Evolutionary conservation across 169 alveolate genomes (phyloP), one percentile per base, ranked within the genome.

Genomic region (Plasmodium cynomolgi): DNA sequence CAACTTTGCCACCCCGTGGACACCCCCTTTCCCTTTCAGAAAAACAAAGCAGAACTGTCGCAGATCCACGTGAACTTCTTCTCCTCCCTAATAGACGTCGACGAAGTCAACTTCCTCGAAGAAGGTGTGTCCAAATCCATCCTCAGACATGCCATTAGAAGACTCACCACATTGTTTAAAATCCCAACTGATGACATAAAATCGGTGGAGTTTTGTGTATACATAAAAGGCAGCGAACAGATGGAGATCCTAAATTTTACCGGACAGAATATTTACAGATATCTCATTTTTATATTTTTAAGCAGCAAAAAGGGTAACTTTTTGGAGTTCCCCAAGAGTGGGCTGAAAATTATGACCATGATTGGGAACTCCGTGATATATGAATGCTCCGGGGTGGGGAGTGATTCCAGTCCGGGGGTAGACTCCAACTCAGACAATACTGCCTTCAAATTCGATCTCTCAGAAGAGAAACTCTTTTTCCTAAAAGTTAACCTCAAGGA

Each of bases 401-500:
- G 9, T 26, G 13, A 62, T n/a, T 62, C 37, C 23, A 13, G 3
- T 0, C 8, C 0, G 44, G 72, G 72, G n/a, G 75, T 15, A 7
- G 75, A 84, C 11, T 75, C 37, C 13, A 75, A 9, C 2, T 23
- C 50, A 23, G 47, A 23, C 41, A 50, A 20, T 23, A 75, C 34
- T 58, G 39, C 44, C 37, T 86, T 86, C 41, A 86, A 74, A 31
- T 86, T 86, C 80, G 54, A 75, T 17, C 68, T 86, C 33, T 74
- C 93, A 17, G 93, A 86, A 50, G 93, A 86, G 68, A 86, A 86
- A 86, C 26, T 86, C 4, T 86, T 86, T 75, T 86, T 86, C 71
- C 47, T 86, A 54, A 86, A 86, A 77, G 26, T 86, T 26, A 86
- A 86, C 74, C 82, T 86, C 34, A 75, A 34, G 44, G 79, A 86